Conservation (phyloP, 805 yeast genomes). For the Wickerhamiella kazuoi region DNA sequence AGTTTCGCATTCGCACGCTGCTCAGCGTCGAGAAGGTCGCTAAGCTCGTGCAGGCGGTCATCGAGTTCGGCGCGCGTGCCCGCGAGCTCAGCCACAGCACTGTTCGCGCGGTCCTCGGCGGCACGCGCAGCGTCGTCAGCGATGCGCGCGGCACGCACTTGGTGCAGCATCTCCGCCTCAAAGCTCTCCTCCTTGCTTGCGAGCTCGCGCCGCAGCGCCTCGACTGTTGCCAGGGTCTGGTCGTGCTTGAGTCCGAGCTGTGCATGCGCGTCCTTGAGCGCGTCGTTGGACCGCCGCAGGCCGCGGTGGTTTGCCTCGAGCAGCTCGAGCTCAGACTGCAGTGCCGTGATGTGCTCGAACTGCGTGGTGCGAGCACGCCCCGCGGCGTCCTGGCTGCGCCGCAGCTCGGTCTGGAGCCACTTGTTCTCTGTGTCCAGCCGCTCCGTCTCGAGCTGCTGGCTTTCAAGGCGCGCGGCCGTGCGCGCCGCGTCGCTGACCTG, state of each 20-base stretch:
- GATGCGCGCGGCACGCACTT: slow-evolving; percentile 41
- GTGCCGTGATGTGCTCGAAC: slow-evolving; percentile 17
- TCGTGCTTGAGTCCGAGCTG: slow-evolving; percentile 27
- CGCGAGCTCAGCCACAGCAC: slow-evolving; percentile 33
- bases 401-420: neutral
- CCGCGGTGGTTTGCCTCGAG: slow-evolving; percentile 20
- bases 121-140: slow-evolving; percentile 38
- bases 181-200: slow-evolving; percentile 32
- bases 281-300: slow-evolving; percentile 18
- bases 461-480: neutral
- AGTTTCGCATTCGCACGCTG: slow-evolving; percentile 25
- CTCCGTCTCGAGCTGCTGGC: neutral
- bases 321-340: slow-evolving; percentile 24
- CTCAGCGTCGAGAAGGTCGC: slow-evolving; percentile 27
- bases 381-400: neutral
- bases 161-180: slow-evolving; percentile 38
- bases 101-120: slow-evolving; percentile 32
- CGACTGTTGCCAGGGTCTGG: slow-evolving; percentile 28
- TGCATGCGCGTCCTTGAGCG: slow-evolving; percentile 22
- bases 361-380: neutral
- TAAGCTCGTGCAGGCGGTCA: slow-evolving; percentile 21
- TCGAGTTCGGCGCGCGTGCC: slow-evolving; percentile 18
- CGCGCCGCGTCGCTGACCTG: neutral
- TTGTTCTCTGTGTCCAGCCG: neutral
- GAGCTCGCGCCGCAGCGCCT: slow-evolving; percentile 29